A percentile compares a stretch with the other conserved stretches of the same genome.
Conservation (phyloP, 306 rosid genomes). For the Delonix regia region DNA sequence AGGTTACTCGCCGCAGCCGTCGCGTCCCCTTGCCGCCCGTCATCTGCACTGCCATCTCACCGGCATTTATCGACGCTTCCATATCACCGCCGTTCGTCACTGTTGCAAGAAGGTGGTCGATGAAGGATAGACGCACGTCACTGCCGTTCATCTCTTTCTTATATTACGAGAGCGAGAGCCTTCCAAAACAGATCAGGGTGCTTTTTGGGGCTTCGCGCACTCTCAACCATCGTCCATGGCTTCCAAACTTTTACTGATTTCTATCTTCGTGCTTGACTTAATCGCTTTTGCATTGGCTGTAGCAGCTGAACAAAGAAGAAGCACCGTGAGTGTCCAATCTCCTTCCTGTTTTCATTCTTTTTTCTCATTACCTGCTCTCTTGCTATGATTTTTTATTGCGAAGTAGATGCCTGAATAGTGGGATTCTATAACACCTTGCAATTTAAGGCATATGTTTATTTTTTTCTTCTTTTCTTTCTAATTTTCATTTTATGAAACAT, state of each 20-base stretch:
- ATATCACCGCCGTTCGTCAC: no score
- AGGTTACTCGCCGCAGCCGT: no score
- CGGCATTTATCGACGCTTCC: no score
- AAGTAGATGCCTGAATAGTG: no score
- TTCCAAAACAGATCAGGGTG: background rate
- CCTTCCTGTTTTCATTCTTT: background rate
- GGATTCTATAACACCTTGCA: no score
- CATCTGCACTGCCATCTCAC: no score
- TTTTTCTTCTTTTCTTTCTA: no score
- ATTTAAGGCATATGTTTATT: no score
- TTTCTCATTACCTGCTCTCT: background rate
- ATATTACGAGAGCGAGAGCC: background rate
- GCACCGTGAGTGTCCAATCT: background rate
- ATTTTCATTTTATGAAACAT: no score
- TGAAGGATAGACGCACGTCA: no score
- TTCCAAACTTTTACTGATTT: constrained; percentile 7
- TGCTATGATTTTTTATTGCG: background rate
- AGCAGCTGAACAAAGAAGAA: constrained; percentile 13
- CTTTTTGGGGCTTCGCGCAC: background rate
- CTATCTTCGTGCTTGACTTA: constrained; percentile 11
- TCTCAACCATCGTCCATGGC: constrained; percentile 1
- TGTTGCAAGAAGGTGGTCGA: no score
- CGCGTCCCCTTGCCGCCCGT: no score
- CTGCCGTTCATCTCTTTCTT: background rate
- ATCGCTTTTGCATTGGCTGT: constrained; percentile 24